A percentile compares a stretch with the other conserved stretches of the same genome.
Evolutionary conservation across 2,329 filamentous ascomycete genomes (phyloP).

Genomic region (Scytalidium sp.): DNA sequence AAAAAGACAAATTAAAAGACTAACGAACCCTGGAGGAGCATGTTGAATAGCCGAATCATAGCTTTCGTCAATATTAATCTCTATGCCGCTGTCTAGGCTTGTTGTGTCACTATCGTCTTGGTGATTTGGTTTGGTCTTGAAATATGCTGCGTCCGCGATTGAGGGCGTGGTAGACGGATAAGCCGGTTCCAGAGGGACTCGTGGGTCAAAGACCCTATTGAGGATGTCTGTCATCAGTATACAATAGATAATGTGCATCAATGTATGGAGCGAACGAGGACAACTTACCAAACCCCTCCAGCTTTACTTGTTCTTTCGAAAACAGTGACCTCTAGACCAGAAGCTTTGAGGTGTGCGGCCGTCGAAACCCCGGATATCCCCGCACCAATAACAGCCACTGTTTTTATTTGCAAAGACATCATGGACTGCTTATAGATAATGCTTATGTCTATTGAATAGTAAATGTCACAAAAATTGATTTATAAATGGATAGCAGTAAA

Average conservation of each 20-base stretch:
- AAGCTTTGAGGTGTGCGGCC: constrained; percentile 39
- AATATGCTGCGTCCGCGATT: constrained; percentile 12
- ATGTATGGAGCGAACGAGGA: not conserved
- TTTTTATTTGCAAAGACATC: not conserved
- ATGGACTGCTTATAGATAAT: not conserved
- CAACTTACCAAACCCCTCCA: constrained; percentile 51
- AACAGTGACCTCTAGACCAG: constrained; percentile 45
- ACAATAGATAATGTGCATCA: not conserved
- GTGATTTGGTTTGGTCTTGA: constrained; percentile 2
- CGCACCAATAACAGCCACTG: constrained; percentile 44
- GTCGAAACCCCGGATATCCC: constrained; percentile 44
- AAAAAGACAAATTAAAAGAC: not conserved
- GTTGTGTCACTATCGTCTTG: not conserved
- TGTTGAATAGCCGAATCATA: constrained; percentile 12
- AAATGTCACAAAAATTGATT: not conserved
- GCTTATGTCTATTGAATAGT: not conserved
- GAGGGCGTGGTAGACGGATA: constrained; percentile 21
- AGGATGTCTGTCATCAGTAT: not conserved
- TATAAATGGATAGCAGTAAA: not conserved
- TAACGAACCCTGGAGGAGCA: constrained; percentile 21
- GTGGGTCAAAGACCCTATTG: not conserved
- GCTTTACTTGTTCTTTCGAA: constrained; percentile 47
- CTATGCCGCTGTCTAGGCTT: not conserved
- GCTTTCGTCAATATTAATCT: constrained; percentile 1
- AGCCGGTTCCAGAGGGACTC: constrained; percentile 16